Percentiles rank a stretch among this genome's conserved stretches.
These are phyloP conservation scores for Stromatinia cepivora DNA, from an alignment of 2,329 filamentous ascomycete species.

Conservation along the genomic window DNA sequence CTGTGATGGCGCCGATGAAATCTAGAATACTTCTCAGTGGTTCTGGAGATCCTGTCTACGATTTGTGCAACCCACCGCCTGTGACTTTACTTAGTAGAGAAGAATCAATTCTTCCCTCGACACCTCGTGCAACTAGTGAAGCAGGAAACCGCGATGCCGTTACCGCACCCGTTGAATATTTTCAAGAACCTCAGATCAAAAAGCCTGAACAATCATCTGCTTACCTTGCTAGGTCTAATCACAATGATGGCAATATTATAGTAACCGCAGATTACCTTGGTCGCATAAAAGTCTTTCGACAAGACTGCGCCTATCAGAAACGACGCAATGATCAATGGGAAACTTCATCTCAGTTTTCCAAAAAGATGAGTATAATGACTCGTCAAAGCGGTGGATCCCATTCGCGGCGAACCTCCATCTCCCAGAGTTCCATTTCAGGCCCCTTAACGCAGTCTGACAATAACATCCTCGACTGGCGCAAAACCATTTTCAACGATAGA, in stretches of 20 bases:
- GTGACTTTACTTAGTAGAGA: conserved; percentile 76
- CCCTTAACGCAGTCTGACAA: conserved; percentile 59
- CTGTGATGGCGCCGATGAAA: conserved; percentile 77
- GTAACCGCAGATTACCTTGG: conserved; percentile 87
- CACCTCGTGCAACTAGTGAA: conserved; percentile 30
- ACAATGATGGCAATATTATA: conserved; percentile 84
- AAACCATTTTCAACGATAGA: conserved; percentile 56
- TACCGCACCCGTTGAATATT: conserved; percentile 11
- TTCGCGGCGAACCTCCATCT: conserved; percentile 48
- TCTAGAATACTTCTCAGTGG: conserved; percentile 75
- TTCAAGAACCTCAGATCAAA: conserved; percentile 41
- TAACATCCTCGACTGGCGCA: conserved; percentile 85
- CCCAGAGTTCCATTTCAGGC: conserved; percentile 38
- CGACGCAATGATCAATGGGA: conserved; percentile 78
- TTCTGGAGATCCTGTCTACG: conserved; percentile 87
- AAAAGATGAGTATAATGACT: conserved; percentile 45
- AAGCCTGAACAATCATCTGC: conserved; percentile 69
- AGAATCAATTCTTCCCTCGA: conserved; percentile 57
- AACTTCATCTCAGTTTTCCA: conserved; percentile 70
- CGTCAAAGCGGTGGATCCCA: conserved; percentile 49
- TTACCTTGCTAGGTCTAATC: conserved; percentile 73
- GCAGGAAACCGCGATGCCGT: conserved; percentile 36
- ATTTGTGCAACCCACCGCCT: conserved; percentile 92
- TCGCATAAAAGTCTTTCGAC: conserved; percentile 89
- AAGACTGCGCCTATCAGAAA: conserved; percentile 78